Evolutionary conservation across 2,329 filamentous ascomycete species (phyloP), one percentile per base, ranked within the genome.

Genomic region (Hypocreales sp.): DNA sequence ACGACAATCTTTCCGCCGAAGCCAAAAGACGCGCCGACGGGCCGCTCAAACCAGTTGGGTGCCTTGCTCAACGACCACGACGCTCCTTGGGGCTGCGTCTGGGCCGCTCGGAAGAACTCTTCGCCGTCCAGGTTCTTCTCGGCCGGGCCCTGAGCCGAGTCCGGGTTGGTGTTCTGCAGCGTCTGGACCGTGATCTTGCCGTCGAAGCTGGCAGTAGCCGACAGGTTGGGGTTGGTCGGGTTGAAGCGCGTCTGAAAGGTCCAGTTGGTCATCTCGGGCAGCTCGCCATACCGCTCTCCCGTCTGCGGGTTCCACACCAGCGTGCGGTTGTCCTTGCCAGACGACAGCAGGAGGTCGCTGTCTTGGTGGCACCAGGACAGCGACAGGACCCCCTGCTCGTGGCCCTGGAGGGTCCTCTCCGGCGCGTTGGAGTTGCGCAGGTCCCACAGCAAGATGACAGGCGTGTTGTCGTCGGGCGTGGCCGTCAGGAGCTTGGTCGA

Each of bases 191-290:
- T 77, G 36, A 98, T 93, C 56, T 92, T 94, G 41, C 92, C 90
- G 46, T 98, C 90, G 40, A 95, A 95, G 3, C 87, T 92, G 8
- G 92, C 90, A 12, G 90, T 95, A 12, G 92, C 92, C 26, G 87
- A 82, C 31, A 98, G 64, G 46, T 76, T 81, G 8, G 90, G 87
- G 51, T 98, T 93, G 40, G 81, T 75, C 17, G 90, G 90, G 50
- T 93, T 86, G 67, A 92, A 95, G 35, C 78, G 72, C 5, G 90
- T 93, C 48, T 87, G 76, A 61, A 98, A 98, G 5, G 86, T 93
- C 87, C 90, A 98, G 54, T 95, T 98, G n/a, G 87, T 94, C 29
- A 92, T 86, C 43, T 94, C 83, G 5, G 87, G 86, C 46, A 95
- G 87, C 54, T 95, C 87, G 38, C 92, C 90, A 36, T 84, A 79